Conservation (phyloP, 306 rosid genomes). For the Ormosia emarginata region DNA sequence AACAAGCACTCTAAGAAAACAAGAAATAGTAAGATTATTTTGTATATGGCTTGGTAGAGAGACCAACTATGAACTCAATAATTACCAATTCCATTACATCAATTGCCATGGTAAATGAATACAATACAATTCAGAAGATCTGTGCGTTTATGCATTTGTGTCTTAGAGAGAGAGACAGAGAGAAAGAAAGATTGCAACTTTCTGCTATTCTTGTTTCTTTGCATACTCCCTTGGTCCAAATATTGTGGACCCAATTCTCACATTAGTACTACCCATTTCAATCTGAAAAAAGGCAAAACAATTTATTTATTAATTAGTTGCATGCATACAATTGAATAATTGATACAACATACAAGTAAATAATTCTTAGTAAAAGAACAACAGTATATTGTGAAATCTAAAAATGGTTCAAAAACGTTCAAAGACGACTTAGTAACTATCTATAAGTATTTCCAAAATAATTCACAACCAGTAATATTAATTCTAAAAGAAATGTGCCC, state of each 20-base stretch:
- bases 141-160: background rate
- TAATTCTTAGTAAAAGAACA: background rate
- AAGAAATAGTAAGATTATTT: conserved; percentile 1
- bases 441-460: background rate
- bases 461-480: background rate
- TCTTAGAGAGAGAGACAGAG: background rate
- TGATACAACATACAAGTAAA: background rate
- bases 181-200: conserved; percentile 3
- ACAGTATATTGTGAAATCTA: background rate
- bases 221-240: conserved; percentile 95
- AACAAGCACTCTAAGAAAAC: conserved; percentile 1
- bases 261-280: conserved; percentile 88
- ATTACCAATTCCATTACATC: background rate
- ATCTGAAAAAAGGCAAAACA: conserved; percentile 54
- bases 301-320: background rate
- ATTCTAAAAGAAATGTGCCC: background rate
- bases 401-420: background rate
- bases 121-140: conserved; percentile 13
- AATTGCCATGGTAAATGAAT: conserved; percentile 10
- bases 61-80: background rate
- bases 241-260: conserved; percentile 86
- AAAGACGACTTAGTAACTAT: background rate
- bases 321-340: background rate
- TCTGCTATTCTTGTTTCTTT: conserved; percentile 42
- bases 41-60: background rate